Evolutionary conservation across 2,329 filamentous ascomycete genomes (phyloP), one percentile per base, ranked within the genome.

Genomic region (Diaporthe velutina): DNA sequence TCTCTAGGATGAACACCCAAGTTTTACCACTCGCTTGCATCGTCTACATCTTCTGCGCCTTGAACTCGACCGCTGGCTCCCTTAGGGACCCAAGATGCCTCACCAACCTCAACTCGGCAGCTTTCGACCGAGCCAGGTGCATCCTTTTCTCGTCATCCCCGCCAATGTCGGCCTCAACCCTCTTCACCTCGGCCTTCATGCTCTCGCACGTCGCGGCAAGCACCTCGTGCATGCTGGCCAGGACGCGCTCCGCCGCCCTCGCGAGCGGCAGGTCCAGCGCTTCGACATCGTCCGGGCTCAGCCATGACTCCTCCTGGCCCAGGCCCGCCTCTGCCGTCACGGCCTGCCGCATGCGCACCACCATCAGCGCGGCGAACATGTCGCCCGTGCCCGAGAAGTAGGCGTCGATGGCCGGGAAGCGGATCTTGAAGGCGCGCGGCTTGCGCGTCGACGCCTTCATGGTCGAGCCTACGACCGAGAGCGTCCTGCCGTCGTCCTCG

Each of bases 381-480:
- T 99, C 97, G 61, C 97, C 97, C 0, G 97, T 98, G 54, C 97
- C 97, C 79, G 94, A 95, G 85, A 98, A 99, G 88, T 97, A 98
- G 84, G 95, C 94, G 81, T 98, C 94, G 75, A 98, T 92, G 38
- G 93, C 91, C 0, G 96, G 95, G 73, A 98, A 95, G 73, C 94
- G 91, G 80, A 98, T 93, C 80, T 93, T 92, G 88, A 98, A 99
- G 70, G 96, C 89, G n/a, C 97, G 93, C 0, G 96, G 92, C 55
- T 87, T 88, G 77, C 91, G 90, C 76, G 83, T 86, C 9, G 70
- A 68, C 61, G 88, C 90, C 73, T 87, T 89, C 81, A 92, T 92
- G 25, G 92, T 95, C 15, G 94, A 96, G 73, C 95, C 95, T 3
- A 89, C 86, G 33, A 98, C 87, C 74, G 92, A 92, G 68, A 98